Conservation (phyloP, 768 basidiomycete genomes). For the Rhodotorula diobovata region DNA sequence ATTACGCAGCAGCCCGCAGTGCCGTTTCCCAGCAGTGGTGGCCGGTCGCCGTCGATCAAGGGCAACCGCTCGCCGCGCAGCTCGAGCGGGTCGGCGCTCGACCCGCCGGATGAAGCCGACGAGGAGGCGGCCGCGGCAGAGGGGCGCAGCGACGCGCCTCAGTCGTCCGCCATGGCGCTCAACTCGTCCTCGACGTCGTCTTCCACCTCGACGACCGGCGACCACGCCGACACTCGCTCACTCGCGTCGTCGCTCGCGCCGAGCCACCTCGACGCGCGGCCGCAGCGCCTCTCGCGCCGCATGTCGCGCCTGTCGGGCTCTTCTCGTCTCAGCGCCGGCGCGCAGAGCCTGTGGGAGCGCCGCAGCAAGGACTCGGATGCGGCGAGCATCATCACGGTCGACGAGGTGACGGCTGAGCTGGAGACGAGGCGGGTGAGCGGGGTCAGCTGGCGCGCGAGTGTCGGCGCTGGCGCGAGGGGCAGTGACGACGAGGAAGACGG, state of each 20-base stretch:
- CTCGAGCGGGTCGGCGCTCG: constrained; percentile 16
- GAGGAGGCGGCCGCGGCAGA: constrained; percentile 32
- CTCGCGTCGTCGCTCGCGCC: constrained; percentile 23
- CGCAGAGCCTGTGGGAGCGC: constrained; percentile 31
- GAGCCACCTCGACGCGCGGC: constrained; percentile 14
- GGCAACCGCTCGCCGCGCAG: constrained; percentile 24
- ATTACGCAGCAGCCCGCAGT: not conserved
- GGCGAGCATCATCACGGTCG: constrained; percentile 70
- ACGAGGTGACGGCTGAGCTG: constrained; percentile 95
- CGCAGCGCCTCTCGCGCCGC: constrained; percentile 23
- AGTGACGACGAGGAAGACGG: constrained; percentile 56
- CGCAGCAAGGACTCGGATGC: constrained; percentile 34
- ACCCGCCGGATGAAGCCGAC: constrained; percentile 35
- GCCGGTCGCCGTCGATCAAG: not conserved
- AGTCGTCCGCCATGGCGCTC: not conserved
- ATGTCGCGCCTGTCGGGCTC: constrained; percentile 21
- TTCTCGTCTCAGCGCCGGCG: constrained; percentile 14
- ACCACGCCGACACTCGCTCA: constrained; percentile 18
- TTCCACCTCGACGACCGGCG: constrained; percentile 1
- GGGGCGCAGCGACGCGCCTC: not conserved
- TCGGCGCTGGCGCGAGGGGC: not conserved
- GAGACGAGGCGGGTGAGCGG: constrained; percentile 53
- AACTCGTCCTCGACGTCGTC: constrained; percentile 7
- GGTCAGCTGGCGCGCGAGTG: constrained; percentile 65
- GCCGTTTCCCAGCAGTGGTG: not conserved